Conservation (phyloP, 305 asterid species). For the Fraxinus albicans region DNA sequence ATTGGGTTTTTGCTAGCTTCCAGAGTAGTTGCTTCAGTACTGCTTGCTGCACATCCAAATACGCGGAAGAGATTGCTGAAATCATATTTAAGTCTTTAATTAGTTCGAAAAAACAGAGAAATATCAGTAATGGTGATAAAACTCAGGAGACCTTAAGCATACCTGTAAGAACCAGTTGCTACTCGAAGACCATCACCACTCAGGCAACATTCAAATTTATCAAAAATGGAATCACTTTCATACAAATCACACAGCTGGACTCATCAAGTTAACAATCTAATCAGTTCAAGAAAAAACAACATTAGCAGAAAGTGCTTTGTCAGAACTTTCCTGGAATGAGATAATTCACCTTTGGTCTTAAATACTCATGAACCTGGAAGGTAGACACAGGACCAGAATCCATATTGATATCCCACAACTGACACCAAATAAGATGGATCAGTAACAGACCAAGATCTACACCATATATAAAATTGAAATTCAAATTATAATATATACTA, state of each 20-base stretch:
- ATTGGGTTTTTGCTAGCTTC: slow-evolving; percentile 98
- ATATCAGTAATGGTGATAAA: slow-evolving; percentile 5
- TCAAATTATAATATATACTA: neutral
- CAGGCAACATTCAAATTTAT: slow-evolving; percentile 96
- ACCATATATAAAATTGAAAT: slow-evolving; percentile 4
- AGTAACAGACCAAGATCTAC: slow-evolving; percentile 13
- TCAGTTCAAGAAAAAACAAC: slow-evolving; percentile 32
- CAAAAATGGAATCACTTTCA: slow-evolving; percentile 96
- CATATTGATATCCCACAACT: slow-evolving; percentile 99
- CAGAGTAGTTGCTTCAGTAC: slow-evolving; percentile 82
- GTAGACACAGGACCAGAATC: slow-evolving; percentile 97
- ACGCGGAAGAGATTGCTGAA: slow-evolving; percentile 95
- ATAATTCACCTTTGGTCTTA: slow-evolving; percentile 85
- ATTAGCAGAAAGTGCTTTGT: neutral
- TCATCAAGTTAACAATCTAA: slow-evolving; percentile 19
- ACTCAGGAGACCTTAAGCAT: slow-evolving; percentile 17
- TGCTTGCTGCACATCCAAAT: slow-evolving; percentile 79
- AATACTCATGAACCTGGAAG: slow-evolving; percentile 93
- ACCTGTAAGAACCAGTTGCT: slow-evolving; percentile 99
- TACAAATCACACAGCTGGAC: slow-evolving; percentile 89
- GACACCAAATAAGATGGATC: slow-evolving; percentile 32
- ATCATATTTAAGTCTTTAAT: neutral
- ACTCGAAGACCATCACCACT: slow-evolving; percentile 95
- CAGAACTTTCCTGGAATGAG: slow-evolving; percentile 15
- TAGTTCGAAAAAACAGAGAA: neutral